A percentile compares a stretch with the other conserved stretches of the same genome.
Evolutionary conservation across 1,139 yeast species (phyloP).

Genomic region (Protomyces gravidus): DNA sequence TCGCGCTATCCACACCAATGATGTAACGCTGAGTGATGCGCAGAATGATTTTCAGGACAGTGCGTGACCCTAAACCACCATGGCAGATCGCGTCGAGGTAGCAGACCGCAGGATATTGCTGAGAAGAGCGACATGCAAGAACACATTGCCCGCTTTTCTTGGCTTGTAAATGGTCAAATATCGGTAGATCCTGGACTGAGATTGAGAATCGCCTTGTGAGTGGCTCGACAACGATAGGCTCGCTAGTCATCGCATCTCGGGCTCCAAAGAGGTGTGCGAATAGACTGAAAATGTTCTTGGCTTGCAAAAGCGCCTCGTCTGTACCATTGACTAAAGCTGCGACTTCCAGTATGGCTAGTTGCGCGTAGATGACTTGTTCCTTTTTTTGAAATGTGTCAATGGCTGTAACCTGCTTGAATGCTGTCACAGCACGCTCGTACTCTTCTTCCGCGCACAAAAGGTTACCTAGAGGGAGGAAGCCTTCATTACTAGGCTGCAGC

Average conservation of each 20-base stretch:
- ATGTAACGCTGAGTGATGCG: too few relatives aligned
- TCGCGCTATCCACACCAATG: too few relatives aligned
- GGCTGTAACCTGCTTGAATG: neutral
- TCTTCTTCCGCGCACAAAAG: constrained; percentile 14
- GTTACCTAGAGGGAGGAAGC: constrained; percentile 8
- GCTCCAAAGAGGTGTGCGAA: neutral
- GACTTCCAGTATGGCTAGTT: neutral
- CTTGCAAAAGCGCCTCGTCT: neutral
- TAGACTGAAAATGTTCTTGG: neutral
- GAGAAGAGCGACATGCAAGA: too few relatives aligned
- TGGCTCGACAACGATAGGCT: neutral
- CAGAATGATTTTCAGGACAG: too few relatives aligned
- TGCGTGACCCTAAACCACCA: too few relatives aligned
- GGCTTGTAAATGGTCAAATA: too few relatives aligned
- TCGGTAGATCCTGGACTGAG: too few relatives aligned
- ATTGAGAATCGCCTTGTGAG: too few relatives aligned
- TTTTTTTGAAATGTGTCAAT: constrained; percentile 18
- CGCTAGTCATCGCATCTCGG: neutral
- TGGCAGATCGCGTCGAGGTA: too few relatives aligned
- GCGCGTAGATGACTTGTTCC: constrained; percentile 27
- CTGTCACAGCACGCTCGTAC: constrained; percentile 11
- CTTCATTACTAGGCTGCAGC: neutral
- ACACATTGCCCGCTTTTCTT: too few relatives aligned
- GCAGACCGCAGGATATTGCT: too few relatives aligned
- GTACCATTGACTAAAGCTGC: neutral